Conservation (phyloP, 169 alveolate genomes). For the Plasmodium gaboni region DNA sequence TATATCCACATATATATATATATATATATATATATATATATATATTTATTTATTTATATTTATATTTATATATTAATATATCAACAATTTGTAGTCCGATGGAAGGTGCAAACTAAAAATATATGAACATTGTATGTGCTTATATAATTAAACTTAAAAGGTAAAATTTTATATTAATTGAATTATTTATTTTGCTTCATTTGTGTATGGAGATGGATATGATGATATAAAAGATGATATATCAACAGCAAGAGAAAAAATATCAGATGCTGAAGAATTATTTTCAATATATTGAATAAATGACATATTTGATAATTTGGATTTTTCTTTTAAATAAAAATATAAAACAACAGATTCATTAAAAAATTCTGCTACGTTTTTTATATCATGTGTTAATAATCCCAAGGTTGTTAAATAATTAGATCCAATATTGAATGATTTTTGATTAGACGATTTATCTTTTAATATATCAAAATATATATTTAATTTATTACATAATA, state of each 20-base stretch:
- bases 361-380: constrained; percentile 44
- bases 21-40: neutral
- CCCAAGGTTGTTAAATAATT: constrained; percentile 61
- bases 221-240: constrained; percentile 49
- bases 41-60: neutral
- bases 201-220: constrained; percentile 12
- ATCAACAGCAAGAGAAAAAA: constrained; percentile 52
- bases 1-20: neutral
- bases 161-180: too few species aligned
- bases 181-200: too few species aligned
- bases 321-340: constrained; percentile 19
- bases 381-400: constrained; percentile 38
- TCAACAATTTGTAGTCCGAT: too few species aligned
- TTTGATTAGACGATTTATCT: constrained; percentile 17
- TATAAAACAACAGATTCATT: constrained; percentile 27
- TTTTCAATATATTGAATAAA: constrained; percentile 15
- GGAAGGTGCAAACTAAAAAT: too few species aligned
- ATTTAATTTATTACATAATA: constrained; percentile 30
- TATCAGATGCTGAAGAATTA: constrained; percentile 9
- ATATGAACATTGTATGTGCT: too few species aligned
- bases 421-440: constrained; percentile 55
- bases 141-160: too few species aligned
- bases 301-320: neutral
- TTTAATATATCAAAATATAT: constrained; percentile 45
- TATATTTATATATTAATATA: too few species aligned